Evolutionary conservation across 2,329 filamentous ascomycete species (phyloP).

Genomic region (Tolypocladium amazonense): DNA sequence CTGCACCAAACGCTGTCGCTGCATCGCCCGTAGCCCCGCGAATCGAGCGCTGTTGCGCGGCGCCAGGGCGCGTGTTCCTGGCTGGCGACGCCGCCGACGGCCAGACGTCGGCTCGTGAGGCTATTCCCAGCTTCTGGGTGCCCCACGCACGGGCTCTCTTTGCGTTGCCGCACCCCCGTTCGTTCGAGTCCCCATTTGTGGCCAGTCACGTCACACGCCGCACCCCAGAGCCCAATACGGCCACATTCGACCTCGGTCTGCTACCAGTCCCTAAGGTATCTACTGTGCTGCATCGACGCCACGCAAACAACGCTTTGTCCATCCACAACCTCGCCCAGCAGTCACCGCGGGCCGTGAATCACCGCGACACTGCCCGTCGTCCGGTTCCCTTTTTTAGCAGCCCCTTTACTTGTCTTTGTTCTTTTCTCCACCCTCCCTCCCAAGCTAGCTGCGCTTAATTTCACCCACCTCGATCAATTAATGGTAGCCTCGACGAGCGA

Average conservation of each 20-base stretch:
- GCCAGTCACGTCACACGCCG: conserved; percentile 12
- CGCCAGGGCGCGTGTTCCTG: conserved; percentile 1
- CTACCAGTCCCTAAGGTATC: no score
- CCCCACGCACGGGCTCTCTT: conserved; percentile 7
- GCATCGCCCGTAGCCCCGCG: conserved; percentile 12
- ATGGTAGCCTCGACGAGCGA: not conserved
- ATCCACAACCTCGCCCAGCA: not conserved
- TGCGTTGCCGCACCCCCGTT: conserved; percentile 1
- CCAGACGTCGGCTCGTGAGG: conserved; percentile 21
- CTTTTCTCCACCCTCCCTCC: not conserved
- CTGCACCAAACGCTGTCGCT: conserved; percentile 16
- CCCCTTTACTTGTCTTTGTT: not conserved
- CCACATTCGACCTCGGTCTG: not conserved
- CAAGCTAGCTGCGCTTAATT: not conserved
- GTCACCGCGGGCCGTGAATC: not conserved
- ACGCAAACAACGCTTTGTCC: not conserved
- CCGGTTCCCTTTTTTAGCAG: not conserved
- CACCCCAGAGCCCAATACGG: not conserved
- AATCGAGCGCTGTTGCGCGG: conserved; percentile 10
- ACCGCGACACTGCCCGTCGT: not conserved
- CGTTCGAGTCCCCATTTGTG: conserved; percentile 4
- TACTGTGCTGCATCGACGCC: not conserved
- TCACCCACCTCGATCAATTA: not conserved
- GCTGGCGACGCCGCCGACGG: conserved; percentile 10
- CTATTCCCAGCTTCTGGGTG: conserved; percentile 23